Evolutionary conservation across 768 basidiomycete species (phyloP), one percentile per base, ranked within the genome.

Genomic region (Naganishia antarctica): DNA sequence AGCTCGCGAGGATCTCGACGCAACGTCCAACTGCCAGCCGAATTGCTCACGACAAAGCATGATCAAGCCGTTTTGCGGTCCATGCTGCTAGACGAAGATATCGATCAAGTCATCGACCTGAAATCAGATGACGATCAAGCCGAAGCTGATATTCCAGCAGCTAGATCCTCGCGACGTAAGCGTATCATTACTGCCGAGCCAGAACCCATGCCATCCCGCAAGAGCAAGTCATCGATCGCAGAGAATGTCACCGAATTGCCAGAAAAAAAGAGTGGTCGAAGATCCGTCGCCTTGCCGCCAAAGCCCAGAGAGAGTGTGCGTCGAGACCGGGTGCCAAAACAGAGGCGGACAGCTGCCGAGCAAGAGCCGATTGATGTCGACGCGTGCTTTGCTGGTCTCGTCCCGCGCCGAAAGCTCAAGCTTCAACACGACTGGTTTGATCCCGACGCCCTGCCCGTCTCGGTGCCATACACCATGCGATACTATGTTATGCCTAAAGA

Each of bases 341-440:
- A 40, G 31, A 57, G n/a, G 50, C 5, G 50, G 53, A 34, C n/a
- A n/a, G 25, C 21, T 9, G 37, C 53, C 11, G 32, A 34, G 23
- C 37, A 40, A 13, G 53, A 57, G 40, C 18, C 26, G 1, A 57
- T 57, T 40, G 53, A 57, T 37, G 37, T 40, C 13, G 37, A 57
- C 31, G 23, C 8, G 23, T 57, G 53, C 25, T 57, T 37, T 37
- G 53, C 53, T 26, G 53, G 34, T 6, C 53, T 57, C 40, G 37
- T 23, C 21, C n/a, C 16, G 26, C n/a, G 53, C 15, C 32, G 53
- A 40, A 57, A 57, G 23, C 53, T 41, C 21, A 57, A 41, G 37
- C 7, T 57, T 34, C n/a, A 25, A 25, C 53, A 57, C 34, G 34
- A 37, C 23, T 57, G 53, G 53, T 57, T 57, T 57, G 53, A 57